Conservation (phyloP, 1,284 basidiomycete species). For the Mycena citricolor region DNA sequence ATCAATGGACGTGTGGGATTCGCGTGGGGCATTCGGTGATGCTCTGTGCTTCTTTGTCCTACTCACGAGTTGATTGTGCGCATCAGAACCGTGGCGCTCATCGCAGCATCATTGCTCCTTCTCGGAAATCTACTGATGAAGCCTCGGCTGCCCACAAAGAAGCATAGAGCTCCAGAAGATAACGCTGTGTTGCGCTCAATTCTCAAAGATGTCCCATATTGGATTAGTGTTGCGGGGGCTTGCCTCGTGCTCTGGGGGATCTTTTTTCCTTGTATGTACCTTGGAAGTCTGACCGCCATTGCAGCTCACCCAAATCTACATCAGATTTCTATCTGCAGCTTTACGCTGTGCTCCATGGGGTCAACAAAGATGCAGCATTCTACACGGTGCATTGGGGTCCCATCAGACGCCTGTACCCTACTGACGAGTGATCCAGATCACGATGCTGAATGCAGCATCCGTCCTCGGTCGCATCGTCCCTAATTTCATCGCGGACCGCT, state of each 20-base stretch:
- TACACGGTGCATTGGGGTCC: conserved; percentile 41
- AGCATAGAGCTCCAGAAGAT: conserved; percentile 24
- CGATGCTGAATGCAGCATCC: conserved; percentile 16
- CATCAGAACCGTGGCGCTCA: conserved; percentile 19
- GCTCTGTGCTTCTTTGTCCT: not conserved
- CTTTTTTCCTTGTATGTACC: conserved; percentile 48
- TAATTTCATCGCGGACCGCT: conserved; percentile 14
- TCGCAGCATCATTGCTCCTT: conserved; percentile 38
- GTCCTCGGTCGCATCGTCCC: conserved; percentile 17
- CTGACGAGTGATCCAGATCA: conserved; percentile 16
- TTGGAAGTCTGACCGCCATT: conserved; percentile 1
- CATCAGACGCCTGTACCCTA: too few species aligned
- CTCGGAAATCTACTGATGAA: conserved; percentile 42
- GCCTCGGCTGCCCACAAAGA: conserved; percentile 35
- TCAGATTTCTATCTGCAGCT: conserved; percentile 58
- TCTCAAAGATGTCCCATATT: conserved; percentile 43
- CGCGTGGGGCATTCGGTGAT: conserved; percentile 19
- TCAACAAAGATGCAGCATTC: conserved; percentile 42
- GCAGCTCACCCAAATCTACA: conserved; percentile 14
- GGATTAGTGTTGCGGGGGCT: conserved; percentile 45
- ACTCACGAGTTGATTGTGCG: not conserved
- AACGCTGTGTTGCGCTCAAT: conserved; percentile 31
- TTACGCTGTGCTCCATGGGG: conserved; percentile 44
- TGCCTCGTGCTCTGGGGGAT: conserved; percentile 45
- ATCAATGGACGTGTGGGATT: conserved; percentile 19